Percentiles rank a stretch among this genome's conserved stretches.
Evolutionary conservation across 2,329 filamentous ascomycete species (phyloP).

Genomic region (Clathrospora elynae): DNA sequence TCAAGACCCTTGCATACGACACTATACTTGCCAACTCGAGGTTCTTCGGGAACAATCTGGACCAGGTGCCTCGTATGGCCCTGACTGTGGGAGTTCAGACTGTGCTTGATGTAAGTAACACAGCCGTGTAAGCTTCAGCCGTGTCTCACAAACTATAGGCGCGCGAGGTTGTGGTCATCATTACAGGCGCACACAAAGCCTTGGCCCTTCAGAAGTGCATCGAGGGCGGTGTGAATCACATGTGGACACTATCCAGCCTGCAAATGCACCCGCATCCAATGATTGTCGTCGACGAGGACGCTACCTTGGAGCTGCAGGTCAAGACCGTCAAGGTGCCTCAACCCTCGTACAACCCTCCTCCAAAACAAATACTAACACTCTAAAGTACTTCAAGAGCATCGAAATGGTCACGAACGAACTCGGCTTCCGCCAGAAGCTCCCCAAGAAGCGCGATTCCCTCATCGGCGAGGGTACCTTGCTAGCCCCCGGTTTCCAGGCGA

Average conservation of each 20-base stretch:
- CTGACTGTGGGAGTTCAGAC: conserved; percentile 85
- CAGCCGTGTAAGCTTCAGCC: conserved; percentile 11
- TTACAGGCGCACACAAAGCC: conserved; percentile 80
- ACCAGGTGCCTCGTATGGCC: conserved; percentile 78
- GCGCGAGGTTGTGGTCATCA: conserved; percentile 80
- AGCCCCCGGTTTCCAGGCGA: conserved; percentile 24
- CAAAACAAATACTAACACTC: conserved; percentile 11
- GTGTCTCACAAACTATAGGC: conserved; percentile 51
- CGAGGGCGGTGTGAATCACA: conserved; percentile 83
- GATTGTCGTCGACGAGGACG: conserved; percentile 81
- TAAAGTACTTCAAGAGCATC: conserved; percentile 57
- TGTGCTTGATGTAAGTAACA: conserved; percentile 65
- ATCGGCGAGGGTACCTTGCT: conserved; percentile 34
- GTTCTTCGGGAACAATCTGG: conserved; percentile 78
- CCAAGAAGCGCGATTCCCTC: conserved; percentile 45
- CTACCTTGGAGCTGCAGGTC: conserved; percentile 55
- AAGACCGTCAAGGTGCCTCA: conserved; percentile 49
- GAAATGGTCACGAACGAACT: conserved; percentile 53
- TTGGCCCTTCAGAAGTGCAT: conserved; percentile 79
- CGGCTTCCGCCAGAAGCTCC: conserved; percentile 53
- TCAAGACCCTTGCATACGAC: conserved; percentile 86
- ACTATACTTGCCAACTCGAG: conserved; percentile 84
- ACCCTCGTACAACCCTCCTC: not conserved
- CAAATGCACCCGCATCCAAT: conserved; percentile 82
- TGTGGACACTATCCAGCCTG: conserved; percentile 84